Base-by-base conservation (phyloP, 257 asterid genomes). In the Jacaranda copaia region DNA sequence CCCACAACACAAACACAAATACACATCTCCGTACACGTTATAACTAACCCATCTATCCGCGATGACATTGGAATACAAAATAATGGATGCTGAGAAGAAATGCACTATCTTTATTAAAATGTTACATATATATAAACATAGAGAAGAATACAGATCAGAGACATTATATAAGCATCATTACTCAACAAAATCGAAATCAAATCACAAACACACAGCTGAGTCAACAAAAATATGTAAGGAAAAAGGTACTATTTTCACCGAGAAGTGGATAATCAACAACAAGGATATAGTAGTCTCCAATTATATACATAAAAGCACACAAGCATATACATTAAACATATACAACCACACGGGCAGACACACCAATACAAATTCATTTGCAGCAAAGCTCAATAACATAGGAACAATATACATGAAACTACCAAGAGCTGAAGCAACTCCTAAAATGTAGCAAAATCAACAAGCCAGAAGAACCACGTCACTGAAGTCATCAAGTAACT, bases 111-210 rank as follows among this genome's bases (percentile, higher is more conserved):
- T n/a, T 25, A 14, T 58, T 32, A 32, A 18, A 59, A 55, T 42
- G 68, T 49, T 12, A 48, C 56, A 13, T 10, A 35, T 39, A 55
- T 18, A 65, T 38, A 53, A 8, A 46, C 25, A 18, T 12, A 65
- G 15, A 48, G 38, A 6, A 68, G 11, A 42, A 72, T 55, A 60
- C 11, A 58, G 6, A 13, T 15, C 67, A 39, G 46, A 46, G 48
- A 42, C 13, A 13, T 39, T 39, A 19, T 9, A 8, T 10, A 20
- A 51, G 18, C 76, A 81, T 65, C 74, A 77, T 32, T 46, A 73
- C 18, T 51, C 8, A 11, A 49, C 14, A 66, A 48, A 55, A 12
- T 25, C 3, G 40, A 15, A 15, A 56, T 57, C 56, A 46, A 56
- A 77, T 39, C 40, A 51, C 55, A 8, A 16, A 19, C 66, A 48